A percentile compares a stretch with the other conserved stretches of the same genome.
Evolutionary conservation across 768 basidiomycete species (phyloP).

Genomic region (Mycena rosella): DNA sequence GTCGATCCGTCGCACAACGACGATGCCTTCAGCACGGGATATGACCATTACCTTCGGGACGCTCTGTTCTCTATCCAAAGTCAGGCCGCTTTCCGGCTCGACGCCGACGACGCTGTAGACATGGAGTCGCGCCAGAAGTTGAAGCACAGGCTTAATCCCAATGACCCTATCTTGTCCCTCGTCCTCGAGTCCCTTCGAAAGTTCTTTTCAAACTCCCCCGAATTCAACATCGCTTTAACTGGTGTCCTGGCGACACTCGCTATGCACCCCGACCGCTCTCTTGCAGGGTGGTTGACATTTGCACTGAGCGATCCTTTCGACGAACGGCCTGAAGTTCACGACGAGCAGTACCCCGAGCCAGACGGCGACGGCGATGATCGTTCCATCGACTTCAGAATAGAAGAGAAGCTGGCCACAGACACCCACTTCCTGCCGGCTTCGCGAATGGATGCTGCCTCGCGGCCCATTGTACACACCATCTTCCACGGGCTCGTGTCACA

Average conservation of each 20-base stretch:
- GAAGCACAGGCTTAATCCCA: slow-evolving; percentile 84
- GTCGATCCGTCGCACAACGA: slow-evolving; percentile 77
- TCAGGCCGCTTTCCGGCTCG: slow-evolving; percentile 69
- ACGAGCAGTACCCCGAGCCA: slow-evolving; percentile 38
- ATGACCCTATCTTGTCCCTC: slow-evolving; percentile 79
- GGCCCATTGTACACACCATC: slow-evolving; percentile 85
- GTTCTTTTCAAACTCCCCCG: slow-evolving; percentile 90
- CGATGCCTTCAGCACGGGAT: slow-evolving; percentile 86
- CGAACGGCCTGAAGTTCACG: slow-evolving; percentile 28
- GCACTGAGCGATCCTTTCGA: slow-evolving; percentile 55
- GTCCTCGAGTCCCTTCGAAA: slow-evolving; percentile 77
- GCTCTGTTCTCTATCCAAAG: slow-evolving; percentile 76
- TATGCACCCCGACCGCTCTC: slow-evolving; percentile 85
- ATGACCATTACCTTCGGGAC: slow-evolving; percentile 86
- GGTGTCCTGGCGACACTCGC: slow-evolving; percentile 85
- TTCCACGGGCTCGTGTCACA: slow-evolving; percentile 85
- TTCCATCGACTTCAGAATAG: slow-evolving; percentile 83
- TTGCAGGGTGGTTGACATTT: slow-evolving; percentile 92
- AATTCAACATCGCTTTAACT: slow-evolving; percentile 90
- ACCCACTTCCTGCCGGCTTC: slow-evolving; percentile 72
- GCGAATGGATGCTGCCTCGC: slow-evolving; percentile 76
- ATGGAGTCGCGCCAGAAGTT: slow-evolving; percentile 55
- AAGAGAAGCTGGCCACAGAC: slow-evolving; percentile 71
- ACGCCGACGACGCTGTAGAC: slow-evolving; percentile 54
- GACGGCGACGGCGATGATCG: slow-evolving; percentile 80